These are phyloP conservation scores for Rhytidhysteron rufulum DNA, from an alignment of 2,329 filamentous ascomycete genomes.

Conservation along the genomic window DNA sequence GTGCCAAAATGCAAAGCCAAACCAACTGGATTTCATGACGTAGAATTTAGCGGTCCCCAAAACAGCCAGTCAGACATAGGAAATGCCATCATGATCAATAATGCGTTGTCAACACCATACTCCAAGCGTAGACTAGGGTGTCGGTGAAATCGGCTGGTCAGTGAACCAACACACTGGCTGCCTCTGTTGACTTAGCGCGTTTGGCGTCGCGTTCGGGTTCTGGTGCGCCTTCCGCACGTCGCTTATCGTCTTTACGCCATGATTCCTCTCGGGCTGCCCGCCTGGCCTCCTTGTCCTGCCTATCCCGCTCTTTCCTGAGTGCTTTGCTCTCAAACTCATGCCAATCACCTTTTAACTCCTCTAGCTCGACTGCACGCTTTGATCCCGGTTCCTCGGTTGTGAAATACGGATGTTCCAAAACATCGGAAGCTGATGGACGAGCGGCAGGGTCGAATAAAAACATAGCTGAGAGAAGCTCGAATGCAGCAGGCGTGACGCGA, in stretches of 20 bases:
- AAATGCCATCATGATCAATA: too few species aligned
- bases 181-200: conserved; percentile 14
- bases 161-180: neutral
- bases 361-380: conserved; percentile 77
- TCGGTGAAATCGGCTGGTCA: too few species aligned
- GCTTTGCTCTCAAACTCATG: conserved; percentile 98
- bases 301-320: conserved; percentile 82
- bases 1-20: too few species aligned
- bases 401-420: conserved; percentile 87
- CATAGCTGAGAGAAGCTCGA: conserved; percentile 78
- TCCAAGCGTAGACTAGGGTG: too few species aligned
- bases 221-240: conserved; percentile 24
- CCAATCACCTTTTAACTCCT: conserved; percentile 86
- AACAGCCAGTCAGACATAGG: too few species aligned
- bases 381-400: conserved; percentile 72
- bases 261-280: conserved; percentile 28
- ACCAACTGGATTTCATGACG: too few species aligned
- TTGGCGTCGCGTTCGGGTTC: conserved; percentile 31
- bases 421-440: conserved; percentile 77
- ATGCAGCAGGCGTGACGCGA: conserved; percentile 71
- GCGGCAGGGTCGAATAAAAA: conserved; percentile 84
- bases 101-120: too few species aligned
- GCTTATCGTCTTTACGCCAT: conserved; percentile 29
- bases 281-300: conserved; percentile 55
- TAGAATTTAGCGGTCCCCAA: too few species aligned